Percentiles rank a stretch among this genome's conserved stretches.
These are phyloP conservation scores for Podila verticillata DNA, from an alignment of 192 early-diverging fungal genomes.

Conservation along the genomic window DNA sequence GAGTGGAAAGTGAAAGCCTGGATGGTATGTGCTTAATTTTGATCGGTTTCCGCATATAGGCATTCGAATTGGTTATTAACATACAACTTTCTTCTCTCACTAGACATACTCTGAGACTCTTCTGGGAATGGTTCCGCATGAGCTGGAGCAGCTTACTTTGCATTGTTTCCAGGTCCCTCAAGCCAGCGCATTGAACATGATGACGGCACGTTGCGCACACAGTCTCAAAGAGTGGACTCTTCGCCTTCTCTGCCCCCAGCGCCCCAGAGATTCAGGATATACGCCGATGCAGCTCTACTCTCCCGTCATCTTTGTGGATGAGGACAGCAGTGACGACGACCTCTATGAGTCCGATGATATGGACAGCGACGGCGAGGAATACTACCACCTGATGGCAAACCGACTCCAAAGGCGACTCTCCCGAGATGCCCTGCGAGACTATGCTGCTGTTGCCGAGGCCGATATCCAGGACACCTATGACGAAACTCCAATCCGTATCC, in stretches of 20 bases:
- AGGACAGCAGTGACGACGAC: constrained; percentile 19
- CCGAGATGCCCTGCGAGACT: not conserved
- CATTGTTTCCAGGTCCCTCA: constrained; percentile 23
- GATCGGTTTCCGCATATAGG: not conserved
- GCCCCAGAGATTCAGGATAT: constrained; percentile 6
- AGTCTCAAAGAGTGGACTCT: constrained; percentile 27
- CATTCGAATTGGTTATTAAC: no score
- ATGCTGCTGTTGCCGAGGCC: not conserved
- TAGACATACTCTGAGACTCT: constrained; percentile 21
- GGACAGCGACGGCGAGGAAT: constrained; percentile 5
- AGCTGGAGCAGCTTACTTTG: constrained; percentile 14
- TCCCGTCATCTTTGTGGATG: constrained; percentile 17
- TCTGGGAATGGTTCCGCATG: constrained; percentile 8
- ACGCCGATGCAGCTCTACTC: constrained; percentile 12
- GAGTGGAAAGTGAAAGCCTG: constrained; percentile 4
- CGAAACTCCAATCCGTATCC: constrained; percentile 19
- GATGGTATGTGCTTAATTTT: constrained; percentile 21
- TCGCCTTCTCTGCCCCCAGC: constrained; percentile 24
- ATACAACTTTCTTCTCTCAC: not conserved
- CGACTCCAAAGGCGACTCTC: not conserved
- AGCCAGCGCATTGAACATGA: not conserved
- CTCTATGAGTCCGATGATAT: not conserved
- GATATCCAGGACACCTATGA: constrained; percentile 13
- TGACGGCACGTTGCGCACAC: constrained; percentile 6
- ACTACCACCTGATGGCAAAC: not conserved